Evolutionary conservation across 257 asterid species (phyloP).

Genomic region (Solanum chmielewskii): DNA sequence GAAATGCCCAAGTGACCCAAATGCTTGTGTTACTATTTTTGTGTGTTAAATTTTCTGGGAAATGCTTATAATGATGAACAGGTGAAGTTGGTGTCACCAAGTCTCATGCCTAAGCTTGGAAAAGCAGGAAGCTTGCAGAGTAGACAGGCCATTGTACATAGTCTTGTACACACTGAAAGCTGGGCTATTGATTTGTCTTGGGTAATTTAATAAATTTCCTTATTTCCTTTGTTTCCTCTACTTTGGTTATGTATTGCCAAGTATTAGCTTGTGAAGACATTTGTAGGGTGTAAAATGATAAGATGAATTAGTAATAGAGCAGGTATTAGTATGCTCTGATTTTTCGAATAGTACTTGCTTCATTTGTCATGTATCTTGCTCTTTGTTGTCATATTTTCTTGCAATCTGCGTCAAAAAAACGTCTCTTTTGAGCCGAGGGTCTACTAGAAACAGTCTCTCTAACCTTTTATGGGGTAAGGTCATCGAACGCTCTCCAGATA

Average conservation of each 20-base stretch:
- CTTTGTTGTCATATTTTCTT: not conserved
- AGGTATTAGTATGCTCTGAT: not conserved
- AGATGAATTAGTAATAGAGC: not conserved
- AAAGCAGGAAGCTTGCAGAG: conserved; percentile 96
- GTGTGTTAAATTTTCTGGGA: not conserved
- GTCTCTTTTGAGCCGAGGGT: not conserved
- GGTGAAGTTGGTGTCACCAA: conserved; percentile 86
- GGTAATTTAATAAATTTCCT: conserved; percentile 25
- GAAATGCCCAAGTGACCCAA: conserved; percentile 22
- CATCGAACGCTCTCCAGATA: not conserved
- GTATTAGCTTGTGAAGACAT: not conserved
- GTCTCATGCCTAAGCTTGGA: conserved; percentile 96
- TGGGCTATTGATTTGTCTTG: conserved; percentile 98
- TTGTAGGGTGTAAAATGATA: not conserved
- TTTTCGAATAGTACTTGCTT: not conserved
- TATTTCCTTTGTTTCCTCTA: not conserved
- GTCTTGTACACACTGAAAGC: conserved; percentile 94
- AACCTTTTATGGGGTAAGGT: not conserved
- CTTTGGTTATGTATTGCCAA: not conserved
- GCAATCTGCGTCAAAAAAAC: not conserved
- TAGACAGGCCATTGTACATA: conserved; percentile 88
- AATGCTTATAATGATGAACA: conserved; percentile 9
- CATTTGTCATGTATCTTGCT: not conserved
- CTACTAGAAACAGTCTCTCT: not conserved
- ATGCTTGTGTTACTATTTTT: not conserved